Percentiles rank a stretch among this genome's conserved stretches.
These are phyloP conservation scores for Spathaspora sp. DNA, from an alignment of 1,139 yeast genomes.

Conservation along the genomic window DNA sequence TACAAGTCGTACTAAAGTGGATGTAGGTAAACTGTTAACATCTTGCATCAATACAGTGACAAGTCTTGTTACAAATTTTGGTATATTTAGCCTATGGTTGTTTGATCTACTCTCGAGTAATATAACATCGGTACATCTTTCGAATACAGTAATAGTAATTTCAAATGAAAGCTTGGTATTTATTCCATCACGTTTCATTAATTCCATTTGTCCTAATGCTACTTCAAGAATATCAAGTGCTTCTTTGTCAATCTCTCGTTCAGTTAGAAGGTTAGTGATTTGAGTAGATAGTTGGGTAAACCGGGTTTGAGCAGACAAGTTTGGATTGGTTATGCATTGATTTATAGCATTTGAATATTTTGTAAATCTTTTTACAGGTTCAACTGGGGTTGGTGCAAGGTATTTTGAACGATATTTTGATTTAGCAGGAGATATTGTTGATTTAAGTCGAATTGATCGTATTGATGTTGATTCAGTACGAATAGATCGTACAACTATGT, in stretches of 20 bases:
- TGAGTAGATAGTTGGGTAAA: neutral
- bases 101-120: neutral
- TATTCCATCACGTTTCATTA: neutral
- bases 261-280: neutral
- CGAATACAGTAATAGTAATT: constrained; percentile 8
- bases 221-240: constrained; percentile 2
- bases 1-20: constrained; percentile 22
- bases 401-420: neutral
- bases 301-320: neutral
- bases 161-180: constrained; percentile 6
- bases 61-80: constrained; percentile 6
- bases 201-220: constrained; percentile 1
- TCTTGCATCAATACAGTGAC: constrained; percentile 12
- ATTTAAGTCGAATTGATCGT: neutral
- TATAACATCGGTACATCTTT: neutral
- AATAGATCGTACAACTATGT: neutral
- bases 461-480: neutral
- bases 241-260: neutral
- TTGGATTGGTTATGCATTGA: neutral
- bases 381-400: neutral
- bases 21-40: constrained; percentile 16
- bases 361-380: neutral
- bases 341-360: neutral
- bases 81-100: neutral
- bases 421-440: neutral